Percentiles rank a stretch among this genome's conserved stretches.
Evolutionary conservation across 768 basidiomycete genomes (phyloP).

Genomic region (Suillus lakei): DNA sequence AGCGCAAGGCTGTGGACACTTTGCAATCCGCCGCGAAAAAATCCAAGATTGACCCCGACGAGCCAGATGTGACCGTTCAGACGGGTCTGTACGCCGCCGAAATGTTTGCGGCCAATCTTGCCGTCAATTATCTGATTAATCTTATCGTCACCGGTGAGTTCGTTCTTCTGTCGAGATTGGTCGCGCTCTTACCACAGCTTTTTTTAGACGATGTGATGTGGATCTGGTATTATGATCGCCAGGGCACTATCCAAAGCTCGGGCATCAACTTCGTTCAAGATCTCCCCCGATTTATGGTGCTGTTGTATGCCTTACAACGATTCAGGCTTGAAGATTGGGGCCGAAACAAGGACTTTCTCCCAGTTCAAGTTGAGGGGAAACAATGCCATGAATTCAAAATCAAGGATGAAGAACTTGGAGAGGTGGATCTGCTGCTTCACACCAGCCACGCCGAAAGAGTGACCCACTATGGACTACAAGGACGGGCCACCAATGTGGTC

Average conservation of each 20-base stretch:
- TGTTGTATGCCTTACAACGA: neutral
- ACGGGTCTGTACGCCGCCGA: too few species aligned
- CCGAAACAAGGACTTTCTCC: neutral
- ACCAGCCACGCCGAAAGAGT: neutral
- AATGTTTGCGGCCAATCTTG: too few species aligned
- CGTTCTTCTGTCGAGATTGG: neutral
- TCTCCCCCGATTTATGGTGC: neutral
- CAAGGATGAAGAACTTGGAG: neutral
- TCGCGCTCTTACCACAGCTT: neutral
- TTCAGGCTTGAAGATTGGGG: neutral
- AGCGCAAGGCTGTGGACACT: too few species aligned
- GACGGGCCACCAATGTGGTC: neutral
- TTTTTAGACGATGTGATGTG: constrained; percentile 4
- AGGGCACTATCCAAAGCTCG: rapidly evolving
- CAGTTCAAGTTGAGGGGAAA: neutral
- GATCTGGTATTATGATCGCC: constrained; percentile 3
- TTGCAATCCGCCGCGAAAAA: too few species aligned
- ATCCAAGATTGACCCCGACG: too few species aligned
- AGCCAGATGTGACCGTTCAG: too few species aligned
- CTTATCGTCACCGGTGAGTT: too few species aligned
- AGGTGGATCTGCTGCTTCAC: neutral
- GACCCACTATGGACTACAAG: neutral
- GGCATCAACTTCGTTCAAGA: neutral
- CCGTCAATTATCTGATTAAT: too few species aligned
- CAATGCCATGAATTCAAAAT: neutral